phyloP scores from a whole-genome alignment of 2,329 filamentous ascomycete species.

The Neonectria hederae region DNA sequence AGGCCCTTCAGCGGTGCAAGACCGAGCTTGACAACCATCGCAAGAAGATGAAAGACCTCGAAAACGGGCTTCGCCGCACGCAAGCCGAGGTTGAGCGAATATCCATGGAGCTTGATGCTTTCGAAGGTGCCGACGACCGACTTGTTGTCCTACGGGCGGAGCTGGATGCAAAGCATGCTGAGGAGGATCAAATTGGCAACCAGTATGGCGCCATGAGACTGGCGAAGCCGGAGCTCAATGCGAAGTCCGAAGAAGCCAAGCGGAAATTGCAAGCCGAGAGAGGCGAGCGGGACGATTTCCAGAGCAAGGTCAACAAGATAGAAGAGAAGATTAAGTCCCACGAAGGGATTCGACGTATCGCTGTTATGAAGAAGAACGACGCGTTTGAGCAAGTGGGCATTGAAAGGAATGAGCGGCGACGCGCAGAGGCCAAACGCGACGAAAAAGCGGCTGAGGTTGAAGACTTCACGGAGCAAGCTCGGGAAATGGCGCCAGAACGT shows the following conservation, averaged over 20 bases:
- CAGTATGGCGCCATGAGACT: conserved; percentile 64
- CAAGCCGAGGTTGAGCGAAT: conserved; percentile 64
- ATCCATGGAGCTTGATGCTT: conserved; percentile 70
- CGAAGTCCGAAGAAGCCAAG: conserved; percentile 53
- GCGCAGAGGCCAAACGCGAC: conserved; percentile 58
- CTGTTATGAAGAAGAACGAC: conserved; percentile 69
- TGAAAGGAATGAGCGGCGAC: conserved; percentile 55
- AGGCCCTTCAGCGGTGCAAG: conserved; percentile 59
- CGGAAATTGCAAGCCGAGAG: conserved; percentile 45
- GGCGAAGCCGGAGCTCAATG: conserved; percentile 59
- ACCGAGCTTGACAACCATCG: conserved; percentile 57
- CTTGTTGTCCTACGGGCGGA: conserved; percentile 67
- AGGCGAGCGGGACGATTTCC: conserved; percentile 52
- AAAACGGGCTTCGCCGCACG: conserved; percentile 65
- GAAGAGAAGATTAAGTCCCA: conserved; percentile 61
- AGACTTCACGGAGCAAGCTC: conserved; percentile 65
- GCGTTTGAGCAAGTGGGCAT: conserved; percentile 63
- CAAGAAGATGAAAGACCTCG: conserved; percentile 51
- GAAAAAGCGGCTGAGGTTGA: conserved; percentile 58
- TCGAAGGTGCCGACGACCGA: conserved; percentile 73
- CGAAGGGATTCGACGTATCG: conserved; percentile 60
- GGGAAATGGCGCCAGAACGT: conserved; percentile 61
- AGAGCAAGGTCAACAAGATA: conserved; percentile 63
- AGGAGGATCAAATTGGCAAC: conserved; percentile 59
- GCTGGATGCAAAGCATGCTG: conserved; percentile 63